Percentiles rank a stretch among this genome's conserved stretches.
phyloP scores from a whole-genome alignment of 768 basidiomycete species.

The Suillus alpinus region DNA sequence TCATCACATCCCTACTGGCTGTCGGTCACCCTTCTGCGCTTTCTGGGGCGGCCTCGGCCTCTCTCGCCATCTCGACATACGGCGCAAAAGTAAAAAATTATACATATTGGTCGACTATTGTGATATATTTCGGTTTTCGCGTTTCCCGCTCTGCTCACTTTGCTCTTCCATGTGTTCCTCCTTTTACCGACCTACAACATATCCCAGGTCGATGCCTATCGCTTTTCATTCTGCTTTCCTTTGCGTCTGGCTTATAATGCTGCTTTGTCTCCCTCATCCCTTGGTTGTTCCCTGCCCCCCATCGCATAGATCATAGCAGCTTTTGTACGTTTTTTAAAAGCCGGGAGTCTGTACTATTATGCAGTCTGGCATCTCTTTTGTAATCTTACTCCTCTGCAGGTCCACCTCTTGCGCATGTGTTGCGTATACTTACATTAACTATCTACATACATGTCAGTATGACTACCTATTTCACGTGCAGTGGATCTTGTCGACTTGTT shows the following conservation, averaged over 20 bases:
- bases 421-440: slow-evolving; percentile 10
- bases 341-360: slow-evolving; percentile 10
- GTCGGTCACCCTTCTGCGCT: slow-evolving; percentile 15
- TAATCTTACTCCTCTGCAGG: neutral
- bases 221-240: slow-evolving; percentile 2
- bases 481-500: neutral
- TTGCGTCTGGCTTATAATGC: slow-evolving; percentile 1
- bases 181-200: slow-evolving; percentile 28
- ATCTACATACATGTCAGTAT: slow-evolving; percentile 3
- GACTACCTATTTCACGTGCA: slow-evolving; percentile 1
- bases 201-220: slow-evolving; percentile 26
- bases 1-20: neutral
- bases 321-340: slow-evolving; percentile 4
- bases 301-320: slow-evolving; percentile 1
- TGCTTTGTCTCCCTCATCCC: neutral
- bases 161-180: slow-evolving; percentile 9
- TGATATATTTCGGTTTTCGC: slow-evolving; percentile 6
- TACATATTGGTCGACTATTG: slow-evolving; percentile 34
- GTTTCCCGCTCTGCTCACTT: slow-evolving; percentile 12
- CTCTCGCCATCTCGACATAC: neutral
- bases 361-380: slow-evolving; percentile 6
- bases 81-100: slow-evolving; percentile 34
- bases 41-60: neutral
- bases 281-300: neutral
- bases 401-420: slow-evolving; percentile 4